Conservation (phyloP, 1,139 yeast genomes). For the Citeromyces hawaiiensis region DNA sequence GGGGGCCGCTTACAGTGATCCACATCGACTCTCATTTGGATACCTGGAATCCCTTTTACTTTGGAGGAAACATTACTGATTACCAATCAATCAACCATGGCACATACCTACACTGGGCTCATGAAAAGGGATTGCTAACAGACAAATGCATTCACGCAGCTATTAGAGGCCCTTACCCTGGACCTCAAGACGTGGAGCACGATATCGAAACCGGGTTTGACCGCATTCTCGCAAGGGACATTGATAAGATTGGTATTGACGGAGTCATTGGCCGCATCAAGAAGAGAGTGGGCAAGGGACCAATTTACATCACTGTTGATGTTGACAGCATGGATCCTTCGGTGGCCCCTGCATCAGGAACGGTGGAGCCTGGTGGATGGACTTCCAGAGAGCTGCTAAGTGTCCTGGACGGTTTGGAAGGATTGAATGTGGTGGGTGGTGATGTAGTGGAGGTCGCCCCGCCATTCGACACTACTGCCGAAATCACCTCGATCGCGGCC, state of each 20-base stretch:
- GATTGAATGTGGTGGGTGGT: conserved; percentile 50
- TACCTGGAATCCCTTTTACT: conserved; percentile 42
- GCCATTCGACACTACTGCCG: conserved; percentile 23
- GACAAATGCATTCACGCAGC: conserved; percentile 36
- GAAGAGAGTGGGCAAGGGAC: conserved; percentile 21
- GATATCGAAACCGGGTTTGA: conserved; percentile 34
- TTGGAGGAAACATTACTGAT: conserved; percentile 39
- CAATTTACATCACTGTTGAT: conserved; percentile 42
- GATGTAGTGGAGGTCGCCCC: conserved; percentile 26
- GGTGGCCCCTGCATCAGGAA: conserved; percentile 45
- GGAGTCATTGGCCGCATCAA: conserved; percentile 26
- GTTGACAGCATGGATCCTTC: conserved; percentile 46
- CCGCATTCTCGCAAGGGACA: conserved; percentile 31
- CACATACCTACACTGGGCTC: conserved; percentile 40
- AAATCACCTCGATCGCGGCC: conserved; percentile 38
- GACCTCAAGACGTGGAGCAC: conserved; percentile 24
- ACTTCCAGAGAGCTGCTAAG: conserved; percentile 50
- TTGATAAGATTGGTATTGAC: conserved; percentile 28
- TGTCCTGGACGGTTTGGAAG: conserved; percentile 39
- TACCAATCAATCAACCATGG: conserved; percentile 46
- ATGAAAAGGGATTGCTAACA: conserved; percentile 36
- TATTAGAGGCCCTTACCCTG: conserved; percentile 37
- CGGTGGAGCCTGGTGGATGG: conserved; percentile 49
- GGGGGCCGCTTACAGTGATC: conserved; percentile 29
- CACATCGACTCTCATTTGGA: conserved; percentile 50